Evolutionary conservation across 257 asterid species (phyloP).

Genomic region (Solanum paucissectum): DNA sequence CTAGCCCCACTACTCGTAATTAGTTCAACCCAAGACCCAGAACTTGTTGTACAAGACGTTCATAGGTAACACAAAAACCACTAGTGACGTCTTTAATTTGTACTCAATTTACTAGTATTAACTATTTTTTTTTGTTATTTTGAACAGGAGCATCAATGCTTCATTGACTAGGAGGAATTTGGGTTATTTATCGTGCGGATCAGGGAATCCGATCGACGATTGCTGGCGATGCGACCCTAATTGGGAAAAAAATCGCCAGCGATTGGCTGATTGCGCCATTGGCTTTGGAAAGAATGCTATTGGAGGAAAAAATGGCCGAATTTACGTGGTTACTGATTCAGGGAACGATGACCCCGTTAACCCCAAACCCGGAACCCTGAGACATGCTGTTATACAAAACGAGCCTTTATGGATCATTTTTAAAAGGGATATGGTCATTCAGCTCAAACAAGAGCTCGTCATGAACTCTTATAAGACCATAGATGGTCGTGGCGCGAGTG

Average conservation of each 20-base stretch:
- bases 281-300: constrained; percentile 69
- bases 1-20: neutral
- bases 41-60: constrained; percentile 54
- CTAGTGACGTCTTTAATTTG: neutral
- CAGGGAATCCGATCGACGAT: constrained; percentile 77
- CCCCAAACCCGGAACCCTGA: constrained; percentile 66
- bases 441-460: constrained; percentile 47
- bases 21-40: constrained; percentile 25
- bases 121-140: neutral
- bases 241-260: constrained; percentile 61
- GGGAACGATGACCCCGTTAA: constrained; percentile 50
- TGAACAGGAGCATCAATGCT: constrained; percentile 46
- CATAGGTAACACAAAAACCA: constrained; percentile 22
- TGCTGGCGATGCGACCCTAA: constrained; percentile 72
- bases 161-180: constrained; percentile 43
- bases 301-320: constrained; percentile 55
- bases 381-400: constrained; percentile 61
- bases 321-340: constrained; percentile 55
- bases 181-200: constrained; percentile 41
- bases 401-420: constrained; percentile 76
- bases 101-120: neutral
- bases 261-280: constrained; percentile 64
- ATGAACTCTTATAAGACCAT: constrained; percentile 65
- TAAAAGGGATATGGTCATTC: constrained; percentile 56
- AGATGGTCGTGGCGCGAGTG: constrained; percentile 75